Conservation (phyloP, 371 early-diverging fungal species). For the Zancudomyces culisetae region DNA sequence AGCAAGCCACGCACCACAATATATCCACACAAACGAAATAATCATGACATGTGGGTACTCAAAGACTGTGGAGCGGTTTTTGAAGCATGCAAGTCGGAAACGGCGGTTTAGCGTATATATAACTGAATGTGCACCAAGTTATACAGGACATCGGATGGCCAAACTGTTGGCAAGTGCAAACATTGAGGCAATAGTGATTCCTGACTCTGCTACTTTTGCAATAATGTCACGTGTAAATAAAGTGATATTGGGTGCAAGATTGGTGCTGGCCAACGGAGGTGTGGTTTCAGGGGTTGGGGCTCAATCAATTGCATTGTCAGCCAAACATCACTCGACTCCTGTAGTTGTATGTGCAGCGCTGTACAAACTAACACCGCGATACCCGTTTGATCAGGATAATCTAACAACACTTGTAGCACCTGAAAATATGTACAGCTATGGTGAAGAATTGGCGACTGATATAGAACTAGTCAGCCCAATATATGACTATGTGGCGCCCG, state of each 20-base stretch:
- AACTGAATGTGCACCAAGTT: slow-evolving; percentile 67
- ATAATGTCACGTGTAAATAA: slow-evolving; percentile 95
- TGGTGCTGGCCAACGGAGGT: slow-evolving; percentile 86
- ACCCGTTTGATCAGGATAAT: slow-evolving; percentile 68
- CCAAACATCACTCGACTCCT: slow-evolving; percentile 76
- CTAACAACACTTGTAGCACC: slow-evolving; percentile 62
- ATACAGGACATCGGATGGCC: slow-evolving; percentile 74
- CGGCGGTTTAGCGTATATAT: slow-evolving; percentile 86
- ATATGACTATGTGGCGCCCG: too few species aligned
- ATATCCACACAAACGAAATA: slow-evolving; percentile 84
- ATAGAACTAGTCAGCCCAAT: too few species aligned
- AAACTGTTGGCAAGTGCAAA: slow-evolving; percentile 49
- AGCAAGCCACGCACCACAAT: slow-evolving; percentile 57
- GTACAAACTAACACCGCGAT: slow-evolving; percentile 70
- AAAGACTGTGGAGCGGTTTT: slow-evolving; percentile 64
- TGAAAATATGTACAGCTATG: too few species aligned
- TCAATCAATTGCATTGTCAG: slow-evolving; percentile 69
- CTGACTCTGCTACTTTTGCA: slow-evolving; percentile 86
- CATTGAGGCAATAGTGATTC: slow-evolving; percentile 79
- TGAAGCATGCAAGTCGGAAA: slow-evolving; percentile 64
- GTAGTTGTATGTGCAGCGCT: slow-evolving; percentile 70
- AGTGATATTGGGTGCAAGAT: slow-evolving; percentile 84
- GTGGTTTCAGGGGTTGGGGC: slow-evolving; percentile 68
- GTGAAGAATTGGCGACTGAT: too few species aligned
- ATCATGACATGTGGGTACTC: slow-evolving; percentile 86